Conservation (phyloP, 495 filamentous ascomycete species). For the Daldinia grandis region DNA sequence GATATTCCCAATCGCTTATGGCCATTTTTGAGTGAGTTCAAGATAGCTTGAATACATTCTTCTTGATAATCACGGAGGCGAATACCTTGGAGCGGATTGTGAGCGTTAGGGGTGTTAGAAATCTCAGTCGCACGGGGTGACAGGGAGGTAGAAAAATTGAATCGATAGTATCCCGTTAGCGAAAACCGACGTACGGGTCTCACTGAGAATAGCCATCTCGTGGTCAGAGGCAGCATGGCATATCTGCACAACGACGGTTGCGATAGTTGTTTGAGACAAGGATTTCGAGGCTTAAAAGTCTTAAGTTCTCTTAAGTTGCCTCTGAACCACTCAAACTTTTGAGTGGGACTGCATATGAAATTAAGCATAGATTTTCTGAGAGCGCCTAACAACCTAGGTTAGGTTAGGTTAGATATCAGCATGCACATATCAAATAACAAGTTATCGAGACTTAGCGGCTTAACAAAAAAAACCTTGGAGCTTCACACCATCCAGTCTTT, state of each 20-base stretch:
- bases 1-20: slow-evolving; percentile 87
- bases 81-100: slow-evolving; percentile 45
- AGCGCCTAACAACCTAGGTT: too few species aligned
- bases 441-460: not conserved
- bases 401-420: too few species aligned
- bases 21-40: slow-evolving; percentile 73
- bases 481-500: not conserved
- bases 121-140: slow-evolving; percentile 44
- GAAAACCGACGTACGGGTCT: slow-evolving; percentile 8
- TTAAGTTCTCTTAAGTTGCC: not conserved
- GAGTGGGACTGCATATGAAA: slow-evolving; percentile 30
- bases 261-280: slow-evolving; percentile 11
- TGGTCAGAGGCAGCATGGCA: slow-evolving; percentile 40
- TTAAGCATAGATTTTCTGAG: not conserved
- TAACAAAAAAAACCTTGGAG: not conserved
- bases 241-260: slow-evolving; percentile 15
- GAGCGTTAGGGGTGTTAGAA: not conserved
- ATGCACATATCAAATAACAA: not conserved
- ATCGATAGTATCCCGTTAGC: slow-evolving; percentile 5
- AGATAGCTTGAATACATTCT: slow-evolving; percentile 88
- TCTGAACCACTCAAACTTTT: slow-evolving; percentile 26
- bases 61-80: slow-evolving; percentile 80
- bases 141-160: slow-evolving; percentile 30
- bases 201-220: slow-evolving; percentile 34
- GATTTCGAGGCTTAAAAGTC: slow-evolving; percentile 14